These are phyloP conservation scores for Thalassiosira livingstoniorum DNA, from an alignment of 352 stramenopile genomes.

Conservation along the genomic window DNA sequence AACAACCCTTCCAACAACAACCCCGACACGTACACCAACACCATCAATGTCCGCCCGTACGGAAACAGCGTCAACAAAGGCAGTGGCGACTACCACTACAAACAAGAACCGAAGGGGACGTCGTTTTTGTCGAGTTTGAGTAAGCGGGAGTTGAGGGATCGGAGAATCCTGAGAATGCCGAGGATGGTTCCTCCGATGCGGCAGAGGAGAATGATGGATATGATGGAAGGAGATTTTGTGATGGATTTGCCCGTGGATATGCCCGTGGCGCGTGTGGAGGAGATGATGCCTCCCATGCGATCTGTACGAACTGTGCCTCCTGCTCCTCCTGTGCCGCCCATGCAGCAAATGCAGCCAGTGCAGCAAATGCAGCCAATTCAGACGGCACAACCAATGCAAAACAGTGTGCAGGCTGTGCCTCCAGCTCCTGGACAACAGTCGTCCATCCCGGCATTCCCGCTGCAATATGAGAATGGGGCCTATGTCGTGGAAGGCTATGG, in stretches of 20 bases:
- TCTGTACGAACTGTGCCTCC: too few species aligned
- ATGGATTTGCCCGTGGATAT: too few species aligned
- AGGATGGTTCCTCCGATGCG: not conserved
- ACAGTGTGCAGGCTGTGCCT: not conserved
- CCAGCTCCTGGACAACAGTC: not conserved
- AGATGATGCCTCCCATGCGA: too few species aligned
- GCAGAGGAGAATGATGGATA: not conserved
- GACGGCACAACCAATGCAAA: not conserved
- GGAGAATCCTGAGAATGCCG: not conserved
- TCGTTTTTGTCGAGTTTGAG: not conserved
- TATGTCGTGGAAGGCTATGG: not conserved
- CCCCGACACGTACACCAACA: too few species aligned
- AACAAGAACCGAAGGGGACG: not conserved
- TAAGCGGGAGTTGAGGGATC: not conserved
- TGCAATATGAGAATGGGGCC: not conserved
- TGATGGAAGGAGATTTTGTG: not conserved
- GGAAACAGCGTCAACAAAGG: not conserved
- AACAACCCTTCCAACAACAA: too few species aligned
- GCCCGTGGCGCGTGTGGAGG: too few species aligned
- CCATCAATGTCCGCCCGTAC: too few species aligned
- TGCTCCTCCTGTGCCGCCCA: not conserved
- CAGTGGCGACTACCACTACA: slow-evolving; percentile 10
- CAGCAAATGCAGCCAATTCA: not conserved
- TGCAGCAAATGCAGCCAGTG: not conserved
- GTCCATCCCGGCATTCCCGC: too few species aligned